A percentile compares a stretch with the other conserved stretches of the same genome.
phyloP scores from a whole-genome alignment of 1,139 yeast genomes.

The Candida sanyaensis region DNA sequence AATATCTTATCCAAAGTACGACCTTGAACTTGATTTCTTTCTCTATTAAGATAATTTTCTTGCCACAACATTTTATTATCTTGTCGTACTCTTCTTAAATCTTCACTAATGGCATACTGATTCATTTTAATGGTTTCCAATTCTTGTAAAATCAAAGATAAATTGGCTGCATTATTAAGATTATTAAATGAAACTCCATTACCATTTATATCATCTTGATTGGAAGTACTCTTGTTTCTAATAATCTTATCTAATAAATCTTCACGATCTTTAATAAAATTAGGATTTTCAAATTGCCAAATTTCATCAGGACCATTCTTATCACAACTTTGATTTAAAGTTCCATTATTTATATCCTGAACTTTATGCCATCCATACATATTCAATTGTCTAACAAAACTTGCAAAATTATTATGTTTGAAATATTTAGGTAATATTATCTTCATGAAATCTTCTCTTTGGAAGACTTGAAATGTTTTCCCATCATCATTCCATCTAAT shows the following conservation, averaged over 20 bases:
- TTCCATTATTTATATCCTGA: constrained; percentile 71
- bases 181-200: constrained; percentile 4
- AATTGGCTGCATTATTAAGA: constrained; percentile 36
- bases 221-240: constrained; percentile 41
- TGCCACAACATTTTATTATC: constrained; percentile 93
- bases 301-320: constrained; percentile 41
- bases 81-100: constrained; percentile 74
- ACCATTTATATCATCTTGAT: constrained; percentile 31
- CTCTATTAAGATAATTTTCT: constrained; percentile 80
- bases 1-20: constrained; percentile 86
- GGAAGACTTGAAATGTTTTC: constrained; percentile 76
- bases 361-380: constrained; percentile 99
- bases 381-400: constrained; percentile 91
- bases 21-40: constrained; percentile 81
- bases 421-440: constrained; percentile 84
- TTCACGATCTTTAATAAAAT: constrained; percentile 68
- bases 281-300: constrained; percentile 84
- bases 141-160: constrained; percentile 64
- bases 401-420: constrained; percentile 91
- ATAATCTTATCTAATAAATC: constrained; percentile 76
- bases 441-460: constrained; percentile 85
- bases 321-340: constrained; percentile 55
- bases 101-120: constrained; percentile 82
- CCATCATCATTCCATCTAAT: constrained; percentile 90
- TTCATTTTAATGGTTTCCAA: constrained; percentile 74